Evolutionary conservation across 78 protist species (phyloP).

Genomic region (Guillardia theta): DNA sequence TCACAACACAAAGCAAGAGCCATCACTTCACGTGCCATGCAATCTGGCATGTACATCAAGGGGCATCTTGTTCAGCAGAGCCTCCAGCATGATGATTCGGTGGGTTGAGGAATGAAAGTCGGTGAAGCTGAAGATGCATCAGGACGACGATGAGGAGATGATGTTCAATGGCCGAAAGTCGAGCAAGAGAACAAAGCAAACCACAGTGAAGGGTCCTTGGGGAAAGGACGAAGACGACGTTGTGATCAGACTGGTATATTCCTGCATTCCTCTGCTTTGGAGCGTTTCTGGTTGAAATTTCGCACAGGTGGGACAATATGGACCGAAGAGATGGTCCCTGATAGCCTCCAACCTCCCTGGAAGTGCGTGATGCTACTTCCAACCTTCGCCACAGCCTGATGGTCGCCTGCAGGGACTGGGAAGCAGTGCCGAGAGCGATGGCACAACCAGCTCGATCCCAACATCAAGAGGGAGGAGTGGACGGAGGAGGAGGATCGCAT

Average conservation of each 20-base stretch:
- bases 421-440: conserved; percentile 54
- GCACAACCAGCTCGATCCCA: conserved; percentile 46
- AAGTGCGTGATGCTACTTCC: not conserved
- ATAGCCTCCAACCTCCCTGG: conserved; percentile 22
- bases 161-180: not conserved
- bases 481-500: conserved; percentile 2
- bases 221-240: not conserved
- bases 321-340: conserved; percentile 23
- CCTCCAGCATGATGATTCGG: too few species aligned
- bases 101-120: too few species aligned
- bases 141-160: not conserved
- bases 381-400: not conserved
- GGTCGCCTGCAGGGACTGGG: not conserved
- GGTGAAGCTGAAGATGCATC: too few species aligned
- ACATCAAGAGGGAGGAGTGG: not conserved
- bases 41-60: too few species aligned
- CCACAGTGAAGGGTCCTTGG: conserved; percentile 18
- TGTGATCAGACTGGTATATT: not conserved
- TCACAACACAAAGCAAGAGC: too few species aligned
- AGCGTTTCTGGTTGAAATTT: not conserved
- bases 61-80: too few species aligned
- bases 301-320: not conserved
- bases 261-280: not conserved
- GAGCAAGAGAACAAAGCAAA: not conserved
- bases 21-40: too few species aligned